Conservation (phyloP, 2,329 filamentous ascomycete species). For the Cytospora leucostoma region DNA sequence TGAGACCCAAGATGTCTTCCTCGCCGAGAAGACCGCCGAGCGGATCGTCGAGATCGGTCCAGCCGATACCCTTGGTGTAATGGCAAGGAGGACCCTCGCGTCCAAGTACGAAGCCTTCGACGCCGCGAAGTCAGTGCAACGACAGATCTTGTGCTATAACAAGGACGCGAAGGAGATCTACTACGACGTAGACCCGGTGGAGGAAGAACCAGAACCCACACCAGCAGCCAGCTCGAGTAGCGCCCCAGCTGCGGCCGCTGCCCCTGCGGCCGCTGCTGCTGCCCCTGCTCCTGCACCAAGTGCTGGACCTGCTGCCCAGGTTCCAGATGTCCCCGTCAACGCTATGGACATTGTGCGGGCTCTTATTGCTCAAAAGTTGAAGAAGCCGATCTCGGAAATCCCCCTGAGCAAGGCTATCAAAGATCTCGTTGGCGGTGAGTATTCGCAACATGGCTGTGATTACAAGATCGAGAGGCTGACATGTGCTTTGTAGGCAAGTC, state of each 20-base stretch:
- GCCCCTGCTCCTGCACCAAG: conserved; percentile 65
- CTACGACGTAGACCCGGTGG: conserved; percentile 94
- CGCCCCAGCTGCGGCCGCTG: conserved; percentile 54
- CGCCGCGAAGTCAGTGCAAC: conserved; percentile 91
- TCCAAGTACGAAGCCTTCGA: conserved; percentile 99
- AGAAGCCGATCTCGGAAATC: conserved; percentile 87
- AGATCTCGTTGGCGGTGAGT: conserved; percentile 91
- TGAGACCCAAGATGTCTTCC: conserved; percentile 99
- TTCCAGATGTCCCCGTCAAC: conserved; percentile 83
- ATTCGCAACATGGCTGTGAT: conserved; percentile 8
- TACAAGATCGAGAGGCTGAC: conserved; percentile 21
- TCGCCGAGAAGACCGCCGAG: conserved; percentile 93
- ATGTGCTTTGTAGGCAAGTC: conserved; percentile 74
- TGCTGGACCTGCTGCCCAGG: conserved; percentile 81
- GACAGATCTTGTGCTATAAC: conserved; percentile 98
- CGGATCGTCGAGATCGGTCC: conserved; percentile 97
- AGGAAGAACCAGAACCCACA: conserved; percentile 77
- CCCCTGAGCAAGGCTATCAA: conserved; percentile 97
- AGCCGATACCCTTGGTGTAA: conserved; percentile 92
- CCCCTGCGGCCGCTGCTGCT: conserved; percentile 56
- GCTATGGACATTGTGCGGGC: conserved; percentile 88
- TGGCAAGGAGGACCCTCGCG: conserved; percentile 93
- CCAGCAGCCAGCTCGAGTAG: conserved; percentile 50
- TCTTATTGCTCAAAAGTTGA: conserved; percentile 94
- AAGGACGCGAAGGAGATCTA: conserved; percentile 99